A percentile compares a stretch with the other conserved stretches of the same genome.
These are phyloP conservation scores for Strigomonas galati DNA, from an alignment of 208 protist species.

Conservation along the genomic window DNA sequence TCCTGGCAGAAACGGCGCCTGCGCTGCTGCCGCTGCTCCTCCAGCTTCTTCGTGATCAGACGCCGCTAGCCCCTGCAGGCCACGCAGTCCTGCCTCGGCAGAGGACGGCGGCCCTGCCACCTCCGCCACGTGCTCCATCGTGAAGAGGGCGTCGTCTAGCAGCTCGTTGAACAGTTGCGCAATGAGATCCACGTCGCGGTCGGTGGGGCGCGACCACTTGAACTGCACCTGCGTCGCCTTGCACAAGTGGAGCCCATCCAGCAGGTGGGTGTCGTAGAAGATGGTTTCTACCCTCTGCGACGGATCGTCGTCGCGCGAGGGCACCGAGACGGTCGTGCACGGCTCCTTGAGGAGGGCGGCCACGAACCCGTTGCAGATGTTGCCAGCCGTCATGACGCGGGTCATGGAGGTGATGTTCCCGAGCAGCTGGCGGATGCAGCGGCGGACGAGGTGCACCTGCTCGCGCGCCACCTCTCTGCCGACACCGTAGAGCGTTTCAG, in stretches of 20 bases:
- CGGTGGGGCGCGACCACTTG: constrained; percentile 21
- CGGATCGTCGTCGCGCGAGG: background rate
- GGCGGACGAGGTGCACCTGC: background rate
- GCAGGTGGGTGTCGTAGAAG: background rate
- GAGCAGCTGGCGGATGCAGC: constrained; percentile 13
- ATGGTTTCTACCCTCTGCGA: background rate
- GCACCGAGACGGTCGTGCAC: background rate
- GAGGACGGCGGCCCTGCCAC: background rate
- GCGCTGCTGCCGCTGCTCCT: no score
- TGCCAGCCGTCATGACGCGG: constrained; percentile 11
- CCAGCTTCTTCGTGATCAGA: background rate
- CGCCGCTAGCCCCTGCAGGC: background rate
- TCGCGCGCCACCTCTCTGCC: constrained; percentile 19
- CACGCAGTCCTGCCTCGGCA: background rate
- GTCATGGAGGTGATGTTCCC: constrained; percentile 15
- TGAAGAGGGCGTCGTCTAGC: constrained; percentile 28
- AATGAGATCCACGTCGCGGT: constrained; percentile 21
- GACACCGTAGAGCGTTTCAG: constrained; percentile 31
- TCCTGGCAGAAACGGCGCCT: no score
- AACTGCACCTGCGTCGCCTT: constrained; percentile 21
- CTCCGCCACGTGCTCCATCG: constrained; percentile 10
- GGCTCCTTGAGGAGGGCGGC: background rate
- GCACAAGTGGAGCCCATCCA: constrained; percentile 23
- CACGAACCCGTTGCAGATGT: background rate
- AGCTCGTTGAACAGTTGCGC: constrained; percentile 22